Evolutionary conservation across 495 filamentous ascomycete species (phyloP).

Genomic region (Hyaloscypha hepaticicola): DNA sequence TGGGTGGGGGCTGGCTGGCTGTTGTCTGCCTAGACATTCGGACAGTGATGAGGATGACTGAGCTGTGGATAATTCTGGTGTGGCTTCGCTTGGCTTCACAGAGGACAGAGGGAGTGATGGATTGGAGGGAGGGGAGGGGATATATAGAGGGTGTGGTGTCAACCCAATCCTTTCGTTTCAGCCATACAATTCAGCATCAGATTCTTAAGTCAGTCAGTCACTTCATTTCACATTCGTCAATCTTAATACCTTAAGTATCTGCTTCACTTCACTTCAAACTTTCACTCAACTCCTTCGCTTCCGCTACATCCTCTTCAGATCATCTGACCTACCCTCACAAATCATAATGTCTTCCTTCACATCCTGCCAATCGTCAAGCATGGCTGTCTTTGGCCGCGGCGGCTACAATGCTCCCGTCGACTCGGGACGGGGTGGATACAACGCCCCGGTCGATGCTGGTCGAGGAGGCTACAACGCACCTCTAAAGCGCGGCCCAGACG

Average conservation of each 20-base stretch:
- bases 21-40: background rate
- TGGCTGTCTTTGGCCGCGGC: constrained; percentile 34
- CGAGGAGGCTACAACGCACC: constrained; percentile 32
- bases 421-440: constrained; percentile 21
- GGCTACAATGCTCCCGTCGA: constrained; percentile 37
- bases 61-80: no score
- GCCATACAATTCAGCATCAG: background rate
- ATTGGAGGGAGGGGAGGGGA: background rate
- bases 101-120: no score
- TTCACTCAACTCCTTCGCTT: background rate
- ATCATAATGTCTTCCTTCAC: constrained; percentile 24
- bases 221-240: no score
- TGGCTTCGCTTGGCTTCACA: background rate
- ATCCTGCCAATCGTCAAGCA: background rate
- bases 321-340: background rate
- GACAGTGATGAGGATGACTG: background rate
- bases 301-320: background rate
- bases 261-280: background rate
- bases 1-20: background rate
- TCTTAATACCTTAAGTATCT: no score
- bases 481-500: background rate
- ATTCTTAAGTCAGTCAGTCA: no score
- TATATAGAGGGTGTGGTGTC: background rate
- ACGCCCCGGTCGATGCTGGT: constrained; percentile 26
- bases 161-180: background rate